Percentiles rank a stretch among this genome's conserved stretches.
Evolutionary conservation across 371 early-diverging fungal species (phyloP).

Genomic region (Mucor racemosus): DNA sequence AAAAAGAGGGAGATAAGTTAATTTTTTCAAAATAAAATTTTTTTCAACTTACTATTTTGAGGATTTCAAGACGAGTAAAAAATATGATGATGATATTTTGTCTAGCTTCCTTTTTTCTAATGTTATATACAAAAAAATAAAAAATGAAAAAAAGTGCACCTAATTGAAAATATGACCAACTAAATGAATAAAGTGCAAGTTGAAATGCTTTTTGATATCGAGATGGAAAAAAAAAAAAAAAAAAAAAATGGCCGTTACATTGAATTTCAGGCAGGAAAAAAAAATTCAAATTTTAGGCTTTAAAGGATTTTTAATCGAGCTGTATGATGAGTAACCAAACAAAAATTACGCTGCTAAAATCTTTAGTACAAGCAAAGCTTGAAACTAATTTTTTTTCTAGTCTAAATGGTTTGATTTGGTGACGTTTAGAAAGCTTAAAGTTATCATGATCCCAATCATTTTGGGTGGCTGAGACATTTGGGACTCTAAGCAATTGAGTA

Average conservation of each 20-base stretch:
- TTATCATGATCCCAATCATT: neutral
- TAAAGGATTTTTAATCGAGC: neutral
- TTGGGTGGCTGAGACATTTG: conserved; percentile 2
- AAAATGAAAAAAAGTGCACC: no score
- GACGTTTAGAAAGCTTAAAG: neutral
- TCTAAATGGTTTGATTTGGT: neutral
- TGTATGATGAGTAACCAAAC: neutral
- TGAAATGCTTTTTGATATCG: no score
- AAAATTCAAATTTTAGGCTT: neutral
- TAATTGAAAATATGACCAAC: neutral
- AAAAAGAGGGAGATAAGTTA: neutral
- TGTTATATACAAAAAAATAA: no score
- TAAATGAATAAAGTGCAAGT: no score
- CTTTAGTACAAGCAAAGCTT: neutral
- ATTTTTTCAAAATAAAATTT: conserved; percentile 1
- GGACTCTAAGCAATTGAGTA: neutral
- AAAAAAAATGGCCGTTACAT: no score
- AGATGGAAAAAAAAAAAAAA: no score
- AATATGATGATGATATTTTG: neutral
- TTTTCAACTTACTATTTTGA: conserved; percentile 1
- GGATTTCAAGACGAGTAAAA: neutral
- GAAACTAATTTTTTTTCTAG: neutral
- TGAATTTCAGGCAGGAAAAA: neutral
- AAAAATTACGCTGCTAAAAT: neutral
- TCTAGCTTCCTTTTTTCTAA: neutral